Conservation (phyloP, 768 basidiomycete species). For the Mycena venus region DNA sequence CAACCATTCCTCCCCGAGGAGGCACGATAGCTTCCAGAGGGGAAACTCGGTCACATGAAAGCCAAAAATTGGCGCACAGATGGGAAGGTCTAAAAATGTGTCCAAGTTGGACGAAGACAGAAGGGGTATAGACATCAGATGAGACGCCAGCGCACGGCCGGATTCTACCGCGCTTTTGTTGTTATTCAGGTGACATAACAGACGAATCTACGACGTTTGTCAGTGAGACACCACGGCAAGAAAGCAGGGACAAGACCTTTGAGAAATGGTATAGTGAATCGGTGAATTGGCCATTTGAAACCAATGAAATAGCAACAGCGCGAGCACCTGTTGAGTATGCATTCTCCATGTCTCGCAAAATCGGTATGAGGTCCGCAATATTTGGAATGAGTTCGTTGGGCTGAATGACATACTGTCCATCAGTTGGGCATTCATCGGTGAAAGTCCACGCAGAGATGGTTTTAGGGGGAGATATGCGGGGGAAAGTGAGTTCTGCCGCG, state of each 20-base stretch:
- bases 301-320: neutral
- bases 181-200: neutral
- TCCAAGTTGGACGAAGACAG: neutral
- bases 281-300: neutral
- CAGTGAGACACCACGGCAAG: neutral
- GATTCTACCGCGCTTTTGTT: neutral
- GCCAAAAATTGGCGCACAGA: neutral
- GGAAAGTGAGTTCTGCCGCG: neutral
- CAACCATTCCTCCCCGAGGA: conserved; percentile 16
- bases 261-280: neutral
- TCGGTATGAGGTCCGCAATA: neutral
- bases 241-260: neutral
- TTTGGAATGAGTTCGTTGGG: neutral
- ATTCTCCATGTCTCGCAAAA: neutral
- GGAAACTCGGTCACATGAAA: neutral
- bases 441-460: conserved; percentile 5
- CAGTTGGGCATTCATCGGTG: neutral
- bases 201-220: neutral
- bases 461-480: neutral
- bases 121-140: neutral
- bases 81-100: neutral
- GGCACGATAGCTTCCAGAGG: conserved; percentile 13
- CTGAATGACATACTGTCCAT: neutral
- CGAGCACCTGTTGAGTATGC: neutral
- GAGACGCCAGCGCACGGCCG: neutral